Evolutionary conservation across 2,329 filamentous ascomycete species (phyloP).

Genomic region (Cordyceps fumosorosea): DNA sequence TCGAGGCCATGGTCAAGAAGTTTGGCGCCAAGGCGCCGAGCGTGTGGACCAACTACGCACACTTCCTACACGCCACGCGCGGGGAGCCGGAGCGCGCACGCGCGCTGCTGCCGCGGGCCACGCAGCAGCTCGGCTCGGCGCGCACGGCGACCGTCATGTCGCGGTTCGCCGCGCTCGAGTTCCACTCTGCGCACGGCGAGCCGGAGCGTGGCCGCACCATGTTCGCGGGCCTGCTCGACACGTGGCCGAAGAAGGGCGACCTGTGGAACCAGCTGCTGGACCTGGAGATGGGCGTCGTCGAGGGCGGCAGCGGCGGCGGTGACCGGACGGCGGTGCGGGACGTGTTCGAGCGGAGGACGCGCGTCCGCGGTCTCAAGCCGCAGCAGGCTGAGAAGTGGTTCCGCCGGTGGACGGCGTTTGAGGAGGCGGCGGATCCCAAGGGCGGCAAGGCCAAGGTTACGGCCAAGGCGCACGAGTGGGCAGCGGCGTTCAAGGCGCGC

Average conservation of each 20-base stretch:
- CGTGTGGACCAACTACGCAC: constrained; percentile 91
- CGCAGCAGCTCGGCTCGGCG: constrained; percentile 68
- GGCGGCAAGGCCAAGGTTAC: constrained; percentile 62
- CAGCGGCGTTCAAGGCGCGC: constrained; percentile 43
- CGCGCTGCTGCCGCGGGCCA: constrained; percentile 72
- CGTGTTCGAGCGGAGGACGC: constrained; percentile 74
- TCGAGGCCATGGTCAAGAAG: constrained; percentile 82
- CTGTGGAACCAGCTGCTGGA: constrained; percentile 91
- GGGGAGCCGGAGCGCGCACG: constrained; percentile 67
- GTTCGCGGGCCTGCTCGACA: constrained; percentile 79
- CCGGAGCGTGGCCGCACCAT: constrained; percentile 89
- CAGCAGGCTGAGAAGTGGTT: constrained; percentile 84
- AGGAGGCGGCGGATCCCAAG: constrained; percentile 64
- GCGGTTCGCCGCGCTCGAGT: constrained; percentile 89
- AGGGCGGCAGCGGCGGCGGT: constrained; percentile 29
- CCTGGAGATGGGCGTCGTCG: constrained; percentile 63
- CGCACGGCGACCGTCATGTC: constrained; percentile 64
- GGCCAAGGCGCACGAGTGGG: constrained; percentile 65
- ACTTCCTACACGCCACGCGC: constrained; percentile 75
- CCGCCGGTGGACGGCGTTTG: constrained; percentile 85
- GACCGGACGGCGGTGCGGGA: constrained; percentile 55
- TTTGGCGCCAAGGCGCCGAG: constrained; percentile 72
- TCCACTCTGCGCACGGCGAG: constrained; percentile 74
- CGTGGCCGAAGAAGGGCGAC: constrained; percentile 84
- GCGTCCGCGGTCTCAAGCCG: constrained; percentile 66